Evolutionary conservation across 768 basidiomycete species (phyloP).

Genomic region (Dentipellis sp.): DNA sequence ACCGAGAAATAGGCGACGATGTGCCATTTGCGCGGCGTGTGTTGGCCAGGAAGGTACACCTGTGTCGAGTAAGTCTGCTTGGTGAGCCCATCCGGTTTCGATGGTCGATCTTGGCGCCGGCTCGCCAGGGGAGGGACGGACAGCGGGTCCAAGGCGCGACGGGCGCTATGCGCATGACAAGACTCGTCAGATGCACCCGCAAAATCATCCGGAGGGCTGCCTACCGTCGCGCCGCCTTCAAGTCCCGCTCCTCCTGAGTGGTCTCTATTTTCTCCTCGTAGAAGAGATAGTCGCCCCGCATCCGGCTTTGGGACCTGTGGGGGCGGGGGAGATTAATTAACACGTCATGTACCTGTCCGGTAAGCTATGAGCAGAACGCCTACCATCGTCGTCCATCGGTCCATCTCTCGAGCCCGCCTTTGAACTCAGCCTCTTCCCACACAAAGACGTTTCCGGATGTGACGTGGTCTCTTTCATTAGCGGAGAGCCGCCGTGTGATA

Average conservation of each 20-base stretch:
- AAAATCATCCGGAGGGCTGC: constrained; percentile 9
- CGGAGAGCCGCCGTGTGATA: constrained; percentile 59
- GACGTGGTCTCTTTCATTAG: constrained; percentile 61
- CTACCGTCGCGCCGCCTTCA: constrained; percentile 71
- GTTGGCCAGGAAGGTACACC: constrained; percentile 52
- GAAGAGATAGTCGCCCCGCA: constrained; percentile 76
- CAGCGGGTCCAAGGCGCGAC: constrained; percentile 51
- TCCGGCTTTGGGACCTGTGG: constrained; percentile 72
- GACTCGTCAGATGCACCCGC: not conserved
- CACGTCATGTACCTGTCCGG: no score
- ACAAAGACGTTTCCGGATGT: constrained; percentile 72
- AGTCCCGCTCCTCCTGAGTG: constrained; percentile 69
- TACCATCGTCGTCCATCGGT: constrained; percentile 78
- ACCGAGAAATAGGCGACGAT: constrained; percentile 79
- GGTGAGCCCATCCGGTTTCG: constrained; percentile 73
- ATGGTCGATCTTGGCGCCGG: constrained; percentile 67
- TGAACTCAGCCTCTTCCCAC: constrained; percentile 77
- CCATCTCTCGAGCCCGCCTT: constrained; percentile 58
- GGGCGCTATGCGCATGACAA: constrained; percentile 31
- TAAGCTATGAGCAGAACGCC: constrained; percentile 2
- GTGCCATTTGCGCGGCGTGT: constrained; percentile 67
- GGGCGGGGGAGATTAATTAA: constrained; percentile 1
- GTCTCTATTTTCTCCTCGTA: constrained; percentile 81
- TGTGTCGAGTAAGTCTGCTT: constrained; percentile 82
- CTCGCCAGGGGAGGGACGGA: constrained; percentile 49